Percentiles rank a stretch among this genome's conserved stretches.
These are phyloP conservation scores for Boletus tylopilopsis DNA, from an alignment of 768 basidiomycete species.

Conservation along the genomic window DNA sequence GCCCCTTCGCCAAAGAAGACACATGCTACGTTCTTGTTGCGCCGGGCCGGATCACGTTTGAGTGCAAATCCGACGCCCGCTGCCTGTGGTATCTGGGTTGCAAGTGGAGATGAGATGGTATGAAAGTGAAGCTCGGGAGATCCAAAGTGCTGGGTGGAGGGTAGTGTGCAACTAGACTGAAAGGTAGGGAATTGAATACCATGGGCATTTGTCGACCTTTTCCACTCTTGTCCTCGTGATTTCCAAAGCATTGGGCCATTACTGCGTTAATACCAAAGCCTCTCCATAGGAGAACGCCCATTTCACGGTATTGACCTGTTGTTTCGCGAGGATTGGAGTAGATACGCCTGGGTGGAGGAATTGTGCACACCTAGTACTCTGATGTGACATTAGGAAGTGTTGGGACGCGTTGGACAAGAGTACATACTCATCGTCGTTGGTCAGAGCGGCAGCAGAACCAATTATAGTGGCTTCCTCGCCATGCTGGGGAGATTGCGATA, in stretches of 20 bases:
- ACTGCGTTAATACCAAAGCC: slow-evolving; percentile 74
- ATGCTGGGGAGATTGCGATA: slow-evolving; percentile 42
- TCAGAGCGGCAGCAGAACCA: slow-evolving; percentile 85
- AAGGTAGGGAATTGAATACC: slow-evolving; percentile 38
- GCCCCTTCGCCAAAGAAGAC: slow-evolving; percentile 95
- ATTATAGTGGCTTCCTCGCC: slow-evolving; percentile 91
- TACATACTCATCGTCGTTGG: slow-evolving; percentile 78
- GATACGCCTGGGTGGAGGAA: neutral
- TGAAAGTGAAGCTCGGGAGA: slow-evolving; percentile 84
- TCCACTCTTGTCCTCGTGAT: slow-evolving; percentile 69
- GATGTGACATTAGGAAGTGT: slow-evolving; percentile 8
- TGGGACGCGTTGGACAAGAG: neutral
- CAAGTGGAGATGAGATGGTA: slow-evolving; percentile 90
- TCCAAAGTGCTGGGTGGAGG: slow-evolving; percentile 69
- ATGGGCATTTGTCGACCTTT: slow-evolving; percentile 96
- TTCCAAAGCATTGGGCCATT: slow-evolving; percentile 93
- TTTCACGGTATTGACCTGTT: slow-evolving; percentile 86
- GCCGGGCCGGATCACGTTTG: slow-evolving; percentile 66
- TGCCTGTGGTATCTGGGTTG: slow-evolving; percentile 93
- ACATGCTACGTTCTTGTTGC: slow-evolving; percentile 71
- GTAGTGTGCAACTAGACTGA: neutral
- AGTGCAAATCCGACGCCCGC: slow-evolving; percentile 91
- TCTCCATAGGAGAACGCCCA: slow-evolving; percentile 88
- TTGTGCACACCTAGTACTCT: slow-evolving; percentile 66
- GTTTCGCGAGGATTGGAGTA: slow-evolving; percentile 1